Conservation (phyloP, 768 basidiomycete species). For the Suillus brevipes region DNA sequence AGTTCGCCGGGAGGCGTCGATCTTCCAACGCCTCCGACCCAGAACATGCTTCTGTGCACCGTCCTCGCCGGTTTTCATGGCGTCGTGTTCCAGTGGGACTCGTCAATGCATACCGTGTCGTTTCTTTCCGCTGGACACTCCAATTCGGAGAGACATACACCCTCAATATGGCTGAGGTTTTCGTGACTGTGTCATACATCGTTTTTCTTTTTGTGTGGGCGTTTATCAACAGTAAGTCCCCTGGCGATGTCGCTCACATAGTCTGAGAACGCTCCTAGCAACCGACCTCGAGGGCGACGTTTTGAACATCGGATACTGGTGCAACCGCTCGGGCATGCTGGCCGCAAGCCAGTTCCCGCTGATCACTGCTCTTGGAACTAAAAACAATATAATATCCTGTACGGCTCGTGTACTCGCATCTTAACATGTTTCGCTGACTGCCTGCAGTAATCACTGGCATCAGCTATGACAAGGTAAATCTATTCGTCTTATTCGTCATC, state of each 20-base stretch:
- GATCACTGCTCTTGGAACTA: slow-evolving; percentile 56
- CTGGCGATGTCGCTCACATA: neutral
- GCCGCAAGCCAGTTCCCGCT: slow-evolving; percentile 52
- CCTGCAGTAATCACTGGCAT: slow-evolving; percentile 51
- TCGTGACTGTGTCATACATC: slow-evolving; percentile 48
- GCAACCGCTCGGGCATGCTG: slow-evolving; percentile 42
- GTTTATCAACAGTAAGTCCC: slow-evolving; percentile 44
- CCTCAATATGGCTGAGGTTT: slow-evolving; percentile 42
- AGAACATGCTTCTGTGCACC: slow-evolving; percentile 4
- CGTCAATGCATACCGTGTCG: slow-evolving; percentile 41
- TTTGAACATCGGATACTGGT: slow-evolving; percentile 23
- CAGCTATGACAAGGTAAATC: slow-evolving; percentile 45
- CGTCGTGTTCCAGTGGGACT: slow-evolving; percentile 35
- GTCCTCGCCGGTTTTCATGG: slow-evolving; percentile 42
- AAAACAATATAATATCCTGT: slow-evolving; percentile 56
- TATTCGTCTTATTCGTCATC: slow-evolving; percentile 9
- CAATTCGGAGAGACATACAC: slow-evolving; percentile 40
- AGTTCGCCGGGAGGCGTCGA: slow-evolving; percentile 6
- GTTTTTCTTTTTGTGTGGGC: slow-evolving; percentile 42
- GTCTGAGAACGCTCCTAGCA: slow-evolving; percentile 14
- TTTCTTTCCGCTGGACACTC: slow-evolving; percentile 47
- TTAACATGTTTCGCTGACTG: neutral
- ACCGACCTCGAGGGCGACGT: slow-evolving; percentile 20
- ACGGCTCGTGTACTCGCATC: slow-evolving; percentile 14
- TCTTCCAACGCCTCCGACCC: neutral